These are phyloP conservation scores for Discostella stelligeroides DNA, from an alignment of 108 stramenopile species.

Conservation along the genomic window DNA sequence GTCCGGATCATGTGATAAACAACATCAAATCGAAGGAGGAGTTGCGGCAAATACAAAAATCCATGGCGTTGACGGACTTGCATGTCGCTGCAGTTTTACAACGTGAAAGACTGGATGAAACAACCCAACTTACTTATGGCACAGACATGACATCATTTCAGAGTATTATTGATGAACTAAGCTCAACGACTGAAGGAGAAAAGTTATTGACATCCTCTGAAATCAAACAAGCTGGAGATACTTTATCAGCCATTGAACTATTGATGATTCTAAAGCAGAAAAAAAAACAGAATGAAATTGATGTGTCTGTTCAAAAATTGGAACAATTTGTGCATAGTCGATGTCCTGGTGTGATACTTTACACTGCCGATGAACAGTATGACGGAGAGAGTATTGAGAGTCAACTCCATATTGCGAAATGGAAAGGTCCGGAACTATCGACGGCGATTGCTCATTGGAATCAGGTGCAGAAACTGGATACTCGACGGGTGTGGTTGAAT, in stretches of 20 bases:
- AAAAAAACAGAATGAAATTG: slow-evolving; percentile 4
- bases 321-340: slow-evolving; percentile 33
- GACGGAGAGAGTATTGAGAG: slow-evolving; percentile 47
- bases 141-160: slow-evolving; percentile 13
- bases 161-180: slow-evolving; percentile 15
- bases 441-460: slow-evolving; percentile 27
- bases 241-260: slow-evolving; percentile 35
- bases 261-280: slow-evolving; percentile 32
- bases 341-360: slow-evolving; percentile 30
- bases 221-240: slow-evolving; percentile 12
- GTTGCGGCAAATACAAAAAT: slow-evolving; percentile 25
- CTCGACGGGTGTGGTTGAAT: not conserved
- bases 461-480: slow-evolving; percentile 18
- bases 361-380: slow-evolving; percentile 38
- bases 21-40: slow-evolving; percentile 7
- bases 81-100: slow-evolving; percentile 11
- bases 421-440: slow-evolving; percentile 27
- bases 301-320: slow-evolving; percentile 15
- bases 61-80: slow-evolving; percentile 36
- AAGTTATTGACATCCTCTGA: slow-evolving; percentile 3
- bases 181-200: not conserved
- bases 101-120: not conserved
- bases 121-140: not conserved
- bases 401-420: slow-evolving; percentile 30
- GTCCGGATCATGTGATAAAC: slow-evolving; percentile 42